Percentiles rank a stretch among this genome's conserved stretches.
phyloP scores from a whole-genome alignment of 495 filamentous ascomycete genomes.

The Tuber indicum region DNA sequence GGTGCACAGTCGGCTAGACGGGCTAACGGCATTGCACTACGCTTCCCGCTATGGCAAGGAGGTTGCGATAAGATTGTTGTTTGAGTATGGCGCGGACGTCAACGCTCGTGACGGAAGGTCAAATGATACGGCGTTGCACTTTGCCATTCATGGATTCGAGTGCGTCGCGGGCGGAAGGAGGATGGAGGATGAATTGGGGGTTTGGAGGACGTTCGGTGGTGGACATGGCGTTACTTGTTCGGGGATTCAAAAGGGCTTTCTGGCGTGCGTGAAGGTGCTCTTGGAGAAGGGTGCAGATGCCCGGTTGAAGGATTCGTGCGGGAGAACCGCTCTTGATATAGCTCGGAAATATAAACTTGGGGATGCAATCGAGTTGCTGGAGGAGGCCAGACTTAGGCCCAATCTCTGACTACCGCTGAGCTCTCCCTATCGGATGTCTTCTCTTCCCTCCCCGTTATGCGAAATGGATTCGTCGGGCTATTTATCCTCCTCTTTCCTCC shows the following conservation, averaged over 20 bases:
- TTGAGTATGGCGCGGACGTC: background rate
- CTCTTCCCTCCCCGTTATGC: background rate
- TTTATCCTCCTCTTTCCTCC: background rate
- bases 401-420: background rate
- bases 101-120: background rate
- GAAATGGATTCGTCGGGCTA: background rate
- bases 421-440: background rate
- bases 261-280: background rate
- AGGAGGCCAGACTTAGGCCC: background rate
- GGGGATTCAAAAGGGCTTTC: background rate
- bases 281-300: background rate
- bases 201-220: constrained; percentile 2
- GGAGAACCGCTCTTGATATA: constrained; percentile 3
- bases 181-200: background rate
- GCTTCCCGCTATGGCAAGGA: constrained; percentile 2
- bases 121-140: background rate
- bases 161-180: background rate
- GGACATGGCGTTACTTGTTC: background rate
- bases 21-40: background rate
- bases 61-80: background rate
- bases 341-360: constrained; percentile 3
- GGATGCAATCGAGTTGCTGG: constrained; percentile 2
- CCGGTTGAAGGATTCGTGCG: constrained; percentile 1
- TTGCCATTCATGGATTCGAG: constrained; percentile 2
- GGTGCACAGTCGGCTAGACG: background rate